phyloP scores from a whole-genome alignment of 2,329 filamentous ascomycete genomes.

The Phialophora chinensis region DNA sequence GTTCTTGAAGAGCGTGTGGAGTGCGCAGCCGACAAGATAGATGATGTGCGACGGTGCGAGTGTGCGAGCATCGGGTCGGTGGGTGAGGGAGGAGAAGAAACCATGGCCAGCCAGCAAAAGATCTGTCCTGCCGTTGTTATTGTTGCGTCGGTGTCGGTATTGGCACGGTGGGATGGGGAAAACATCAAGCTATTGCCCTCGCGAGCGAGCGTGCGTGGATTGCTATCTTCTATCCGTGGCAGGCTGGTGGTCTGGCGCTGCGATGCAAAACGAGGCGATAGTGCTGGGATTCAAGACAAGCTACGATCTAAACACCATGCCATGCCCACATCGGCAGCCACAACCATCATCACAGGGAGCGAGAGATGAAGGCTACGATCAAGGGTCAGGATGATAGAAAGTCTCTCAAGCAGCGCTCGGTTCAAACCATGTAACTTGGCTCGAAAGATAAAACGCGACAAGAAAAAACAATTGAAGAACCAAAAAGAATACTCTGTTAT shows the following conservation, averaged over 20 bases:
- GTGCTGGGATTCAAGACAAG: neutral
- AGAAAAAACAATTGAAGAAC: neutral
- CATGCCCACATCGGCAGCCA: neutral
- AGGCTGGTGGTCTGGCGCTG: no score
- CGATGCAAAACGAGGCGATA: no score
- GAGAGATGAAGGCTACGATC: neutral
- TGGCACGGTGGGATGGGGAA: no score
- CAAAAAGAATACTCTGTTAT: neutral
- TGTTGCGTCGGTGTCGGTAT: no score
- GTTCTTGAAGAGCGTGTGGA: constrained; percentile 97
- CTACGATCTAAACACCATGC: no score
- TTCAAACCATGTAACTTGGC: neutral
- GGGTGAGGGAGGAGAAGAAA: neutral
- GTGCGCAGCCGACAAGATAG: constrained; percentile 54
- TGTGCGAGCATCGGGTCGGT: neutral
- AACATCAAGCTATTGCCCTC: no score
- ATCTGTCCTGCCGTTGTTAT: no score
- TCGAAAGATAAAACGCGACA: neutral
- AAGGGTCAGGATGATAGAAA: neutral
- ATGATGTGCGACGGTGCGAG: neutral
- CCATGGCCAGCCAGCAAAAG: neutral
- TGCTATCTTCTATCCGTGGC: no score
- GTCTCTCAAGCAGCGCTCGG: neutral
- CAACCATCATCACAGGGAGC: neutral
- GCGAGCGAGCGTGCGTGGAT: no score